Conservation (phyloP, 192 early-diverging fungal genomes). For the Coemansia sp. region DNA sequence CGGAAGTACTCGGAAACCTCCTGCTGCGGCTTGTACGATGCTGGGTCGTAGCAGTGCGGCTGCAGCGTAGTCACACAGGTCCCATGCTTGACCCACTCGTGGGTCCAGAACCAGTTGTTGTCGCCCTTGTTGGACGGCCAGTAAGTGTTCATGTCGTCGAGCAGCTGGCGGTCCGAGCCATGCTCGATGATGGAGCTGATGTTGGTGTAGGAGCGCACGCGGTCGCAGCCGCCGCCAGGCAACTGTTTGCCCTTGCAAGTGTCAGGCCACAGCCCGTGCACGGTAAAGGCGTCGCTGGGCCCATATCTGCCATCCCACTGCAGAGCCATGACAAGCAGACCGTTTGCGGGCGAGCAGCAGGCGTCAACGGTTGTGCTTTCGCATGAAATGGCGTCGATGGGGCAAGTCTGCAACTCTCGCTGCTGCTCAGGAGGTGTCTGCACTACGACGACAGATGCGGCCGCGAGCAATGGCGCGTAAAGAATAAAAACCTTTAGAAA, state of each 20-base stretch:
- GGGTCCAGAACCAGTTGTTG: constrained; percentile 77
- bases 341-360: constrained; percentile 55
- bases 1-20: constrained; percentile 64
- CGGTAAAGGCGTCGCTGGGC: constrained; percentile 61
- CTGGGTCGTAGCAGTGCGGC: constrained; percentile 57
- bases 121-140: constrained; percentile 72
- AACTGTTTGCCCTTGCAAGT: constrained; percentile 57
- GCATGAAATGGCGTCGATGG: constrained; percentile 47
- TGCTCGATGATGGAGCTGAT: constrained; percentile 53
- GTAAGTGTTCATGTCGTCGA: constrained; percentile 59
- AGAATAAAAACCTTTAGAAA: neutral
- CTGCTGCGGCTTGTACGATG: constrained; percentile 44
- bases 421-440: constrained; percentile 4
- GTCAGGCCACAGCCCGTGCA: constrained; percentile 83
- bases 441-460: neutral
- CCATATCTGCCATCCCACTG: constrained; percentile 65
- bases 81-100: constrained; percentile 83
- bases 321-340: constrained; percentile 43
- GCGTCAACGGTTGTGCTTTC: constrained; percentile 25
- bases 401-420: constrained; percentile 21
- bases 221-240: constrained; percentile 63
- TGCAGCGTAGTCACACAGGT: constrained; percentile 69
- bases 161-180: constrained; percentile 31
- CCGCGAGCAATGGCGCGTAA: neutral
- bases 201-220: constrained; percentile 58